Conservation (phyloP, 2,329 filamentous ascomycete genomes). For the Neopestalotiopsis sp. region DNA sequence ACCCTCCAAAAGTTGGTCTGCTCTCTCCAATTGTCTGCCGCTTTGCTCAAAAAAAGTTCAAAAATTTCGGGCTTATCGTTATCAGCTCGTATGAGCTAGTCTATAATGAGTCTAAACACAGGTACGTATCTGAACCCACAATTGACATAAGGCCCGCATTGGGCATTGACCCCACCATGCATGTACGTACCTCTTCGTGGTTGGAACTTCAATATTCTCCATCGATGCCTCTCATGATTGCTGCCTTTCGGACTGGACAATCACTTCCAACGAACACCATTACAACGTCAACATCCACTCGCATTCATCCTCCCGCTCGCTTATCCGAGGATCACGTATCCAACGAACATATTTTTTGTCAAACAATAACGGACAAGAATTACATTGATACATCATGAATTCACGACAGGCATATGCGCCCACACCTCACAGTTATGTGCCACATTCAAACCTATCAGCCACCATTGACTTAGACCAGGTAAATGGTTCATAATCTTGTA, state of each 20-base stretch:
- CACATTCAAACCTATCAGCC: constrained; percentile 80
- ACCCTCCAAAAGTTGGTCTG: background rate
- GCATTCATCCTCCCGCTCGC: background rate
- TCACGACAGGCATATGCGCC: constrained; percentile 80
- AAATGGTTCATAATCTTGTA: constrained; percentile 25
- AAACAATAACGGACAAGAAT: background rate
- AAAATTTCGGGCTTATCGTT: constrained; percentile 22
- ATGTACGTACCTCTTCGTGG: background rate
- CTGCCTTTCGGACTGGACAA: background rate
- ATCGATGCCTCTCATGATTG: no score
- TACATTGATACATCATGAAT: constrained; percentile 49
- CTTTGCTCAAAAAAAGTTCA: constrained; percentile 11
- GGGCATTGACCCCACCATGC: background rate
- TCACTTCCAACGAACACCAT: background rate
- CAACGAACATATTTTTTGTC: background rate
- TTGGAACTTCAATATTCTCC: no score
- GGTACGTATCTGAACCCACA: background rate
- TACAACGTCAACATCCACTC: background rate
- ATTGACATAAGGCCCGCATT: no score
- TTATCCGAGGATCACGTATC: background rate
- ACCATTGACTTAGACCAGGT: constrained; percentile 95
- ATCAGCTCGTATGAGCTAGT: background rate
- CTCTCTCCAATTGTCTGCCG: constrained; percentile 1
- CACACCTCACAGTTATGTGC: constrained; percentile 89
- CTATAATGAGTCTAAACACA: background rate